These are phyloP conservation scores for Orbilia blumenaviensis DNA, from an alignment of 2,329 filamentous ascomycete species.

Conservation along the genomic window DNA sequence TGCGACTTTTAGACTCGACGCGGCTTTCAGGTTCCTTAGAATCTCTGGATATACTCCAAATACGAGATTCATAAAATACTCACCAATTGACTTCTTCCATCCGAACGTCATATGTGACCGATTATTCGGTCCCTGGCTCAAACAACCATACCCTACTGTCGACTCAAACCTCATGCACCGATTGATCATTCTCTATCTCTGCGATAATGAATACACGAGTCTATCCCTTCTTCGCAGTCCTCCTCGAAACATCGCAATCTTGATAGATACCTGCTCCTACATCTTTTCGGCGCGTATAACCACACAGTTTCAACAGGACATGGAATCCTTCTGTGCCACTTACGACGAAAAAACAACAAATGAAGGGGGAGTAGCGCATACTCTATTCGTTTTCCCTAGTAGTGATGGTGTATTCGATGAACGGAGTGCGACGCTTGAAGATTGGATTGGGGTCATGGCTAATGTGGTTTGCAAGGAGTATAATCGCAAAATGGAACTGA, in stretches of 20 bases:
- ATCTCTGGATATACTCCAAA: not conserved
- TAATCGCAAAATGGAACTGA: not conserved
- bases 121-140: not conserved
- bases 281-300: not conserved
- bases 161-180: not conserved
- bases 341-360: not conserved
- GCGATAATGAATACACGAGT: constrained; percentile 7
- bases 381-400: not conserved
- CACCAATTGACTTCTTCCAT: constrained; percentile 15
- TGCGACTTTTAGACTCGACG: too few relatives aligned
- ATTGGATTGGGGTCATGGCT: constrained; percentile 18
- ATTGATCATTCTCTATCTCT: not conserved
- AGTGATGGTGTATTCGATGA: not conserved
- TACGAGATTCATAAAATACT: not conserved
- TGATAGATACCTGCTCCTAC: constrained; percentile 14
- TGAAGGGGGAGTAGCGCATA: constrained; percentile 1
- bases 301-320: not conserved
- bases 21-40: too few relatives aligned
- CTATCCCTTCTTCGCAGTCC: not conserved
- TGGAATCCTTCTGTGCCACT: not conserved
- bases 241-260: constrained; percentile 18
- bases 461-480: constrained; percentile 1
- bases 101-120: not conserved
- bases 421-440: not conserved
- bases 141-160: not conserved